Evolutionary conservation across 2,329 filamentous ascomycete species (phyloP), one percentile per base, ranked within the genome.

Genomic region (Magnaporthales sp.): DNA sequence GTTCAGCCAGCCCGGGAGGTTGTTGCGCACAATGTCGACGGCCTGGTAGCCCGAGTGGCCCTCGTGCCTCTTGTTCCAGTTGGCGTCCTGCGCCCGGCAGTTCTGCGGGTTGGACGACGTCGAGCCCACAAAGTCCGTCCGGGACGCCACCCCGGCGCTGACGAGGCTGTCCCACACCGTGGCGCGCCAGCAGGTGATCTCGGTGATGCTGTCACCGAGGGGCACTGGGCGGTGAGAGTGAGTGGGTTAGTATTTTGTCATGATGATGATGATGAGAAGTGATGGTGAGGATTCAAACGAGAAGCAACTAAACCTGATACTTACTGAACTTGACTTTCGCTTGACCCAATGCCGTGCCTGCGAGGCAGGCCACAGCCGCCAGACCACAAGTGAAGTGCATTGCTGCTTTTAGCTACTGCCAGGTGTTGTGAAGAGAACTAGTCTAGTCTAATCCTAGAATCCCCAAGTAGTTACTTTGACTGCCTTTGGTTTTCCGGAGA

Each of bases 161-260:
- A 72, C 72, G 7, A 81, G 73, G 67, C 74, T 72, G 66, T 77
- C 74, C 79, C 79, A 81, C 9, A 81, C 72, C 24, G 77, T 67
- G 13, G 78, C 73, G 7, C 80, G 73, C 80, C 79, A 81, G 72
- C 80, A 81, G 60, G 77, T 79, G 65, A 80, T 78, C 67, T 80
- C 79, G 1, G 80, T 81, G 70, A 81, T 80, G 68, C 75, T 77
- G 71, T 81, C 79, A 6, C 79, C 79, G 15, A 81, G 73, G 5
- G 77, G 77, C 78, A 80, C 76, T 77, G 26, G 8, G 6, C 30
- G 9, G 32, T 67, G 7, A 9, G 6, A 26, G 24, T 7, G 38
- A 24, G n/a, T 15, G n/a, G 13, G 54, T 26, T n/a, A 58, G n/a
- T n/a, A 26, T 4, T 3, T 24, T 24, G 32, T 38, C 24, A 6